Percentiles rank a stretch among this genome's conserved stretches.
Conservation (phyloP, 1,284 basidiomycete species). For the Tylopilus orsonianus region DNA sequence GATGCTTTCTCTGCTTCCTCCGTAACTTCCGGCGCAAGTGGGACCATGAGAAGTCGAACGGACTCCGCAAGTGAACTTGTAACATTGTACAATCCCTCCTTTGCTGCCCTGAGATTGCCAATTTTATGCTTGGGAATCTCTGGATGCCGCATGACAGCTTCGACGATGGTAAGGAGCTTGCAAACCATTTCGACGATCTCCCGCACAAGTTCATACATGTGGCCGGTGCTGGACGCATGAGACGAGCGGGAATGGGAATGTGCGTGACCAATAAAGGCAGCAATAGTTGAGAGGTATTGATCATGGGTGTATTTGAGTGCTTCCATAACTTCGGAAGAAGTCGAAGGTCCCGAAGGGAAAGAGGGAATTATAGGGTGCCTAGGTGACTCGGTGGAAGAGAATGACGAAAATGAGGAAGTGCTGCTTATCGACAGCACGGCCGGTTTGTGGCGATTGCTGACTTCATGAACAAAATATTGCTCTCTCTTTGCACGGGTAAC, state of each 20-base stretch:
- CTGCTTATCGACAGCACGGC: constrained; percentile 59
- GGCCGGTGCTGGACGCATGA: constrained; percentile 89
- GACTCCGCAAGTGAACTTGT: constrained; percentile 88
- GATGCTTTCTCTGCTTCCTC: constrained; percentile 82
- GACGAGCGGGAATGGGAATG: constrained; percentile 88
- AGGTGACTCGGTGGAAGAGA: constrained; percentile 47
- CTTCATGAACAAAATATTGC: constrained; percentile 34
- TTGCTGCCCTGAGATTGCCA: constrained; percentile 64
- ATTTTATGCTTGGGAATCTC: constrained; percentile 57
- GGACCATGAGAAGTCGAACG: constrained; percentile 69
- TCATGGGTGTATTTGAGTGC: constrained; percentile 79
- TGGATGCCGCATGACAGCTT: constrained; percentile 77
- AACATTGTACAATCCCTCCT: constrained; percentile 82
- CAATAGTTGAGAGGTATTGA: constrained; percentile 88
- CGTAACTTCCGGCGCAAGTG: constrained; percentile 49
- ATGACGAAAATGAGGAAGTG: constrained; percentile 61
- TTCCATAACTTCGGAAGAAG: constrained; percentile 64
- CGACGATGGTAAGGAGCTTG: constrained; percentile 89
- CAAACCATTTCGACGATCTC: constrained; percentile 94
- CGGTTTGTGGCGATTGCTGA: constrained; percentile 41
- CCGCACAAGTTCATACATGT: constrained; percentile 90
- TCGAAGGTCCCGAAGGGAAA: constrained; percentile 71
- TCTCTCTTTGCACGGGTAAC: constrained; percentile 33
- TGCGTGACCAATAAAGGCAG: constrained; percentile 95
- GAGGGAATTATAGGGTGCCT: constrained; percentile 46